Evolutionary conservation across 805 yeast genomes (phyloP), one percentile per base, ranked within the genome.

Genomic region (Blastobotrys chiropterorum): DNA sequence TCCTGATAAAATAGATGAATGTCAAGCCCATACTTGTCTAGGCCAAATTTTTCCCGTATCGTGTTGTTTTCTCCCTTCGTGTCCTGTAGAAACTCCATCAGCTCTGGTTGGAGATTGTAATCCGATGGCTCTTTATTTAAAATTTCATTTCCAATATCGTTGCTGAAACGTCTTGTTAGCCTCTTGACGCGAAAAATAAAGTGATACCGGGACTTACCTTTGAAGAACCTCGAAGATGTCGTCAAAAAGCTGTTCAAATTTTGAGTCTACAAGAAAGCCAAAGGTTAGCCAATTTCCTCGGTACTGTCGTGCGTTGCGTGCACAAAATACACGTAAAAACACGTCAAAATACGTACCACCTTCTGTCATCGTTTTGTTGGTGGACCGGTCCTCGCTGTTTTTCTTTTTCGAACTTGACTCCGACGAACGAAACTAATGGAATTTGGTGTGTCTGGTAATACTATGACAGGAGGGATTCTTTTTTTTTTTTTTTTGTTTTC

Each of bases 1-100:
- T 66, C 70, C 53, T 62, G 59, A 39, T 58, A 62, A 7, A 62
- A 53, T 15, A 45, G 44, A 26, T 50, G 51, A 5, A 58, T 41
- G 19, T 54, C 57, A 6, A 34, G 2, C 21, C 20, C 43, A 13
- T 44, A 44, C 16, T n/a, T 26, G 34, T 26, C 34, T 26, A 26
- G 8, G 34, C 34, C 34, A 26, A 6, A 26, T 26, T 26, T 26
- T 26, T 26, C 34, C 11, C 34, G 34, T 26, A 26, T 26, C 34
- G 34, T 26, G 34, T 11, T 26, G 11, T 26, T 26, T 26, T 26
- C 34, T 26, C 34, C 34, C 11, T 26, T 26, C 11, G 34, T 26
- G 34, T 26, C 34, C 34, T 26, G 34, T 26, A 17, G 8, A 16
- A 44, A 30, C 39, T 44, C 47, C 38, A 21, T 19, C 21, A 16